Base-by-base conservation (phyloP, 495 filamentous ascomycete genomes). In the Penicillium antarcticum region DNA sequence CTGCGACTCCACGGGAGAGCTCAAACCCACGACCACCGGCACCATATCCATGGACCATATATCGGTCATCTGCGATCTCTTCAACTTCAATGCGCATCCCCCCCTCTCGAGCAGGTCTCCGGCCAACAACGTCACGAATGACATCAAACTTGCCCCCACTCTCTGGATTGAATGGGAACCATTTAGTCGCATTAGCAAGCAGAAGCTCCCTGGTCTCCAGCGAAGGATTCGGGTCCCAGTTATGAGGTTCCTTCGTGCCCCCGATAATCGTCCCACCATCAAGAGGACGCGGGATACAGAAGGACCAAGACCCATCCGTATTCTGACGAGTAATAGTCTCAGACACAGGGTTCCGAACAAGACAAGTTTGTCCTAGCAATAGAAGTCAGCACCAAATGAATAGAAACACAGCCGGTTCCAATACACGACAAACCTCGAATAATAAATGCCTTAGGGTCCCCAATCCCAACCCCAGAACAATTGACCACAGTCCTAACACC, bases 21-120 rank as follows among this genome's bases (percentile, higher is more conserved):
- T 74, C 72, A 48, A 75, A 85, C 0, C 83, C 83, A 32, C 83
- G 67, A 5, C 83, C 83, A 12, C 82, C 83, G 47, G 80, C 67
- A 12, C 83, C 83, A 61, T 86, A 87, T 5, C 80, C 83, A 72
- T 87, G 83, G 35, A 87, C 74, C 14, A 86, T 63, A 8, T 33
- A 44, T 18, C 55, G 55, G 1, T 51, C 62, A 13, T 53, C 57
- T 6, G 36, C 50, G 5, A 71, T 31, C 18, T 65, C 65, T 9
- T 71, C 77, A 9, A 60, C 61, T 50, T 75, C 73, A 21, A 76
- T 62, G 9, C 74, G 59, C 62, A 74, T 55, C 13, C 74, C 74
- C 1, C 74, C 74, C 48, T 75, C 66, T 18, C 74, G 60, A 10
- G 73, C 69, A 21, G 74, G 74, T 35, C 74, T 55, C 1, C 74